Conservation (phyloP, 2,329 filamentous ascomycete genomes). For the Cytospora leucostoma region DNA sequence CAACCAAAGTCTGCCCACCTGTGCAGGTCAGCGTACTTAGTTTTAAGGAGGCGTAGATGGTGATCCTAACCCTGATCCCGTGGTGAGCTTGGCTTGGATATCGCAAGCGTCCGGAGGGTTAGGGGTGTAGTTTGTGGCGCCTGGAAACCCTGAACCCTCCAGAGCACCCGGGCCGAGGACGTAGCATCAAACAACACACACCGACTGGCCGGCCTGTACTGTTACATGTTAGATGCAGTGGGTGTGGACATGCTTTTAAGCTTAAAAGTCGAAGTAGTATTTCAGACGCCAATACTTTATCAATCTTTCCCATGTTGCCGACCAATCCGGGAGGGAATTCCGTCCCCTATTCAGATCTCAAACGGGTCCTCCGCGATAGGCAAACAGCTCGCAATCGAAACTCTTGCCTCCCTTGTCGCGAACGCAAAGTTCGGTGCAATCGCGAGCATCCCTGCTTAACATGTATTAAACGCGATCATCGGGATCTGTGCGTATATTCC, state of each 20-base stretch:
- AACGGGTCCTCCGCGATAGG: neutral
- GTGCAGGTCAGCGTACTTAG: neutral
- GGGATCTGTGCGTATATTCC: neutral
- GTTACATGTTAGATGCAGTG: no score
- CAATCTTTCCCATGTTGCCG: neutral
- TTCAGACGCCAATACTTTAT: neutral
- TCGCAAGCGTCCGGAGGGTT: no score
- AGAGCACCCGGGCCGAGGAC: no score
- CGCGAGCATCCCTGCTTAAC: neutral
- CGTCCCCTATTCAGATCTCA: neutral
- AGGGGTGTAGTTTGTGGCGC: no score
- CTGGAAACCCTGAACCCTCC: no score
- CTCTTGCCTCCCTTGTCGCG: neutral
- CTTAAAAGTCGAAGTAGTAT: no score
- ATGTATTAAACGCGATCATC: neutral
- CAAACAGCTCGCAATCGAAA: neutral
- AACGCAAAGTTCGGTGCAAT: neutral
- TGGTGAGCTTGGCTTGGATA: neutral
- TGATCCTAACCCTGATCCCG: neutral
- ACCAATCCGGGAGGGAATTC: neutral
- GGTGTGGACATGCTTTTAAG: no score
- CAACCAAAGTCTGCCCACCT: neutral
- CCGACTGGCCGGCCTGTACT: no score
- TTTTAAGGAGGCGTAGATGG: neutral
- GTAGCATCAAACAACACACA: no score